phyloP scores from a whole-genome alignment of 202 grass and related monocot species.

The Setaria viridis region DNA sequence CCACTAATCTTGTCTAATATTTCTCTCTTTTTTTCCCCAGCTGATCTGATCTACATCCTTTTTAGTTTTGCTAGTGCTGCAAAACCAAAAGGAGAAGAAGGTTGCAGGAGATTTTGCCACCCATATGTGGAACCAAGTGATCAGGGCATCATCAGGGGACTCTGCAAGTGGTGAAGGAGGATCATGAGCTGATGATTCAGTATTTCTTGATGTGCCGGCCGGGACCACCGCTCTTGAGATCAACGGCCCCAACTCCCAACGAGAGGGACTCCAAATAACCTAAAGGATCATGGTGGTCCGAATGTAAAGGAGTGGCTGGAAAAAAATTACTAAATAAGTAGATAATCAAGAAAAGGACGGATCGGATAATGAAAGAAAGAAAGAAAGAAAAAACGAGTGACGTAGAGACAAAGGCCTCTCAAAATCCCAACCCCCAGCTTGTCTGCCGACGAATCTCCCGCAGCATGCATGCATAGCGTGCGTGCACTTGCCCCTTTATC shows the following conservation, averaged over 20 bases:
- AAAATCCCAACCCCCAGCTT: neutral
- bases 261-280: neutral
- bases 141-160: neutral
- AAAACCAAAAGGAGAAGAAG: neutral
- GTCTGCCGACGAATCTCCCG: neutral
- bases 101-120: neutral
- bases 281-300: neutral
- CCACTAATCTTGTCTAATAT: too few relatives aligned
- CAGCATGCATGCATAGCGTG: neutral
- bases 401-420: conserved; percentile 45
- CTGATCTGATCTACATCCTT: too few relatives aligned
- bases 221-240: conserved; percentile 52
- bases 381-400: neutral
- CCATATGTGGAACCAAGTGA: neutral
- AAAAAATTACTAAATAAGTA: neutral
- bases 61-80: neutral
- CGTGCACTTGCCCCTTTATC: neutral
- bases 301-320: neutral
- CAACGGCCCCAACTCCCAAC: conserved; percentile 41
- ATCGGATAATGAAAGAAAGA: conserved; percentile 4
- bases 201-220: neutral
- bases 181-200: conserved; percentile 17
- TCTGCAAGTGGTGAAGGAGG: neutral
- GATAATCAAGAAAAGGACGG: neutral
- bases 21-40: too few relatives aligned